These are phyloP conservation scores for Parathielavia hyrcaniae DNA, from an alignment of 495 filamentous ascomycete species.

Conservation along the genomic window DNA sequence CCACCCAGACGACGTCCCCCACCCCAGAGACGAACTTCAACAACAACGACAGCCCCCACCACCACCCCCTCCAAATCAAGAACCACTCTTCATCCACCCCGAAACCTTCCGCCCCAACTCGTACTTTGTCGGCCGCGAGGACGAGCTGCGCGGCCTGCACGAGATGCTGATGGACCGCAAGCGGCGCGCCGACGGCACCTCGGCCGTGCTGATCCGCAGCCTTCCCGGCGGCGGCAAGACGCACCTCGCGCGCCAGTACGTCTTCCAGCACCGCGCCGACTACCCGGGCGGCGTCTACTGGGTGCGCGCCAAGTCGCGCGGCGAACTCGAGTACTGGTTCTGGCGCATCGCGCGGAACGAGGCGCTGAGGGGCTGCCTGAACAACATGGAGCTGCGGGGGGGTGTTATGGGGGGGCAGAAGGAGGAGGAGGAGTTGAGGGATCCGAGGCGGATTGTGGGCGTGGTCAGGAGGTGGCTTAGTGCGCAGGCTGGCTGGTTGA, in stretches of 20 bases:
- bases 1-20: background rate
- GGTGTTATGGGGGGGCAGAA: slow-evolving; percentile 30
- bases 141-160: slow-evolving; percentile 63
- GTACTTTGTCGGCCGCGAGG: slow-evolving; percentile 67
- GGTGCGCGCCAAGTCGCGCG: slow-evolving; percentile 61
- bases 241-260: slow-evolving; percentile 75
- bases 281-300: slow-evolving; percentile 77
- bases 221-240: slow-evolving; percentile 77
- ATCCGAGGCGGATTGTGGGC: slow-evolving; percentile 51
- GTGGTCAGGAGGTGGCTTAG: slow-evolving; percentile 66
- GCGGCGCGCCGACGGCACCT: slow-evolving; percentile 55
- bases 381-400: slow-evolving; percentile 21
- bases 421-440: slow-evolving; percentile 36
- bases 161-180: slow-evolving; percentile 59
- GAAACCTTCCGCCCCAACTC: slow-evolving; percentile 72
- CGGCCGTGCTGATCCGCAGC: slow-evolving; percentile 63
- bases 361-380: slow-evolving; percentile 41
- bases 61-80: slow-evolving; percentile 10
- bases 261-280: slow-evolving; percentile 58
- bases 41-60: background rate
- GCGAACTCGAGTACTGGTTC: slow-evolving; percentile 60
- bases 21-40: background rate
- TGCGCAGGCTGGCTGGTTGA: slow-evolving; percentile 61
- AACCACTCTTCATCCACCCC: slow-evolving; percentile 61
- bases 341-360: slow-evolving; percentile 69